Percentiles rank a stretch among this genome's conserved stretches.
Conservation (phyloP, 2,329 filamentous ascomycete species). For the Graphiopsis chlorocephala region DNA sequence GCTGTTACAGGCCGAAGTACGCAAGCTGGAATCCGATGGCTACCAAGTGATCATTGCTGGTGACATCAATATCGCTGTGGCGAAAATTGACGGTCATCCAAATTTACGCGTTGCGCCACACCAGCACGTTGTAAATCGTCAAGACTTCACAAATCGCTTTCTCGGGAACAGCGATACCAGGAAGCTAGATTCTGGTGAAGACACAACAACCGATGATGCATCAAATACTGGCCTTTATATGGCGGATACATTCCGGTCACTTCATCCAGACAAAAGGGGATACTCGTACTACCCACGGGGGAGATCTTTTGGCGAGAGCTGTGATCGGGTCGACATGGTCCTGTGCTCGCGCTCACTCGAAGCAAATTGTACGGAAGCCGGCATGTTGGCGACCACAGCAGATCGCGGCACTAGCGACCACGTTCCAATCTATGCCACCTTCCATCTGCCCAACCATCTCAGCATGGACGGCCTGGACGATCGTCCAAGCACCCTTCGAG, state of each 20-base stretch:
- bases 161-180: slow-evolving; percentile 32
- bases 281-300: slow-evolving; percentile 52
- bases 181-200: neutral
- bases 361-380: slow-evolving; percentile 36
- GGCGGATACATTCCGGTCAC: slow-evolving; percentile 50
- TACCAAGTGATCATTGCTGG: slow-evolving; percentile 50
- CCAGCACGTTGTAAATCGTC: slow-evolving; percentile 51
- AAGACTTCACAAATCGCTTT: slow-evolving; percentile 51
- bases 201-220: slow-evolving; percentile 15
- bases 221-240: slow-evolving; percentile 26
- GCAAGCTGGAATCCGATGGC: slow-evolving; percentile 40
- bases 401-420: slow-evolving; percentile 55
- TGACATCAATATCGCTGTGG: slow-evolving; percentile 53
- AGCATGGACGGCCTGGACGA: neutral
- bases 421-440: slow-evolving; percentile 47
- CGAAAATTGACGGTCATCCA: slow-evolving; percentile 46
- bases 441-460: neutral
- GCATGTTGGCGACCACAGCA: slow-evolving; percentile 41
- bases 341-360: slow-evolving; percentile 44
- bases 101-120: slow-evolving; percentile 44
- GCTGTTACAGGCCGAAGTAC: slow-evolving; percentile 45
- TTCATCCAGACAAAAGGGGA: slow-evolving; percentile 41
- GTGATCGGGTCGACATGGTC: slow-evolving; percentile 54
- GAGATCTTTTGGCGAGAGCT: slow-evolving; percentile 48
- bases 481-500: neutral